phyloP scores from a whole-genome alignment of 2,329 filamentous ascomycete genomes.

The Colletotrichum sp. region DNA sequence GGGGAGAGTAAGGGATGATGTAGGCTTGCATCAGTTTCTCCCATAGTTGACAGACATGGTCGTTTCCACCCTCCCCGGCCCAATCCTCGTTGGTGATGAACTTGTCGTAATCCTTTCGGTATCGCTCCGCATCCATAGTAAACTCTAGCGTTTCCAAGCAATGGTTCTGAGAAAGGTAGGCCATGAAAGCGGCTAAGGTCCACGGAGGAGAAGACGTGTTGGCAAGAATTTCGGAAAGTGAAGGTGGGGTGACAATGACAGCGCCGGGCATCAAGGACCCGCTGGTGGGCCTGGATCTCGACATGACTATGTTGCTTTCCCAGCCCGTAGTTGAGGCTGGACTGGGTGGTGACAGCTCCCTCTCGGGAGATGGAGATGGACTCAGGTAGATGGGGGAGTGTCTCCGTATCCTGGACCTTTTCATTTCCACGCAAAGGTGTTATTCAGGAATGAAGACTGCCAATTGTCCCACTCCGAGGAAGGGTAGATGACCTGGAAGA shows the following conservation, averaged over 20 bases:
- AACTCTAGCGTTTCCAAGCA: slow-evolving; percentile 97
- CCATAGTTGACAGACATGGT: slow-evolving; percentile 84
- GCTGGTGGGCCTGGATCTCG: slow-evolving; percentile 55
- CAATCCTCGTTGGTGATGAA: slow-evolving; percentile 46
- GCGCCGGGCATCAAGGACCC: slow-evolving; percentile 50
- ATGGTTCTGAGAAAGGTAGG: slow-evolving; percentile 95
- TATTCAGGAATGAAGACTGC: background rate
- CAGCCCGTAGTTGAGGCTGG: slow-evolving; percentile 51
- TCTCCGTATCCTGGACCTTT: slow-evolving; percentile 50
- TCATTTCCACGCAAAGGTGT: slow-evolving; percentile 41
- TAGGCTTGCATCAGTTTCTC: slow-evolving; percentile 88
- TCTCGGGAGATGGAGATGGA: slow-evolving; percentile 41
- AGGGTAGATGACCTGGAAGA: background rate
- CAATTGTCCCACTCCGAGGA: background rate
- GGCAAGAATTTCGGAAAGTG: slow-evolving; percentile 84
- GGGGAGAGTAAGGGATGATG: slow-evolving; percentile 81
- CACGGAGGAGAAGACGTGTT: slow-evolving; percentile 88
- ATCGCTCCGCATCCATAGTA: slow-evolving; percentile 90
- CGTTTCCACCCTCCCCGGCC: slow-evolving; percentile 46
- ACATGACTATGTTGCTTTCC: slow-evolving; percentile 48
- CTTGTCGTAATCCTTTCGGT: slow-evolving; percentile 65
- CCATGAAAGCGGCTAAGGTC: slow-evolving; percentile 92
- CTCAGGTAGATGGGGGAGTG: slow-evolving; percentile 48
- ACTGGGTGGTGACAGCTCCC: slow-evolving; percentile 45
- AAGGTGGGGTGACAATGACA: slow-evolving; percentile 57